Evolutionary conservation across 257 asterid genomes (phyloP), one percentile per base, ranked within the genome.

Genomic region (Cordia subcordata): DNA sequence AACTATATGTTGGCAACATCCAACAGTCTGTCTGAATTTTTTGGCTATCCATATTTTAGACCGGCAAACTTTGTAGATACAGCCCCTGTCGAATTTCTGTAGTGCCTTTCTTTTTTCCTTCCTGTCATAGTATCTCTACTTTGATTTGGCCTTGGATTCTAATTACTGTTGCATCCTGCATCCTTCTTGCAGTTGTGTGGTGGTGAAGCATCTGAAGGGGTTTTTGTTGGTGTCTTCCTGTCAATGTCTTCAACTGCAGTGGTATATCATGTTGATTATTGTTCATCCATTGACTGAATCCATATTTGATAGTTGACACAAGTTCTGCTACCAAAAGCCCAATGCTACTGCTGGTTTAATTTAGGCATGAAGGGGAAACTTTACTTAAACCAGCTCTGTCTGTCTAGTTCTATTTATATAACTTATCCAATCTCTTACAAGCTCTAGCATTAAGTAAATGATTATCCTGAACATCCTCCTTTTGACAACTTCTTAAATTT

Each of bases 231-330:
- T 52, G 96, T 84, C 47, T 85, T 85, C 79, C 80, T 88, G 74
- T 83, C 95, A 63, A 85, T 88, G 96, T 88, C 96, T 66, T 88
- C 95, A 17, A 85, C 96, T n/a, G 90, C 95, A 53, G 94, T 88
- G 92, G 96, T 86, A 81, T 33, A 47, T 60, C 73, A 35, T 27
- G 58, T 59, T 64, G 39, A 69, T 53, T 66, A 63, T 58, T 49
- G 52, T 65, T 67, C 70, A 64, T 53, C 47, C 63, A 38, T 49
- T 35, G 5, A 37, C 17, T n/a, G 14, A 15, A 49, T 49, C 16
- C 11, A 16, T 3, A 49, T 27, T 1, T 1, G 35, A 6, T 6
- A 27, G 35, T 27, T 27, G 6, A 4, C 16, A 16, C 13, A 16
- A 13, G 15, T 49, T 11, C 3, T 49, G 22, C 16, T 16, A 27